phyloP scores from a whole-genome alignment of 225 moss, liverwort and hornwort genomes.

The Physcomitrellopsis africana region DNA sequence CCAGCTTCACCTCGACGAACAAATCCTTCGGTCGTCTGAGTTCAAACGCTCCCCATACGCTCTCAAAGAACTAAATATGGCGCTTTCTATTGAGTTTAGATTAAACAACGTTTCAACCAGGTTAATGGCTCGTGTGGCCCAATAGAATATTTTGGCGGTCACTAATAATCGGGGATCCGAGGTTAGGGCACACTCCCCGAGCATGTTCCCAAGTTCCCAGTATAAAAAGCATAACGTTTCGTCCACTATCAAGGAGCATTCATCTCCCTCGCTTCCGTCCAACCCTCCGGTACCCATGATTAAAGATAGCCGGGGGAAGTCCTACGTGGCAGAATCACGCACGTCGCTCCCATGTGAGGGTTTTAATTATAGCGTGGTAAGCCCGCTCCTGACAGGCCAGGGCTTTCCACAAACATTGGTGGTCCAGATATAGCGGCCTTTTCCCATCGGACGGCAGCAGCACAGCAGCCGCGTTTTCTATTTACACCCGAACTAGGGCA shows the following conservation, averaged over 20 bases:
- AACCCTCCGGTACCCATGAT: slow-evolving; percentile 27
- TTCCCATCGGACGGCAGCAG: background rate
- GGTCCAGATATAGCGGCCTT: accelerated
- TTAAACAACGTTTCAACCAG: background rate
- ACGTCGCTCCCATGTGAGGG: slow-evolving; percentile 33
- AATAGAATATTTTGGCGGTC: slow-evolving; percentile 37
- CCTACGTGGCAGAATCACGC: slow-evolving; percentile 35
- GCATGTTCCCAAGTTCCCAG: slow-evolving; percentile 24
- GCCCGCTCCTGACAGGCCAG: background rate
- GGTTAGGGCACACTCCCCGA: background rate
- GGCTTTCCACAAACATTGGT: background rate
- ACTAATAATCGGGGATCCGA: slow-evolving; percentile 11
- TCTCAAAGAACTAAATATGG: background rate
- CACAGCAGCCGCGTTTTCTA: background rate
- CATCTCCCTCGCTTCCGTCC: slow-evolving; percentile 35
- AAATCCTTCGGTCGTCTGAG: background rate
- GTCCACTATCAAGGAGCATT: slow-evolving; percentile 36
- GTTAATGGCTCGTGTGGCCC: slow-evolving; percentile 25
- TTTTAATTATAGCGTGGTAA: slow-evolving; percentile 29
- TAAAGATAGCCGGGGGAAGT: slow-evolving; percentile 6
- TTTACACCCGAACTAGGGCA: background rate
- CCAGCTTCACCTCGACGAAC: background rate
- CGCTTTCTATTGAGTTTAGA: background rate
- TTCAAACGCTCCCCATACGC: background rate
- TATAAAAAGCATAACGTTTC: background rate